phyloP scores from a whole-genome alignment of 2,329 filamentous ascomycete genomes.

The Cladophialophora carrionii region DNA sequence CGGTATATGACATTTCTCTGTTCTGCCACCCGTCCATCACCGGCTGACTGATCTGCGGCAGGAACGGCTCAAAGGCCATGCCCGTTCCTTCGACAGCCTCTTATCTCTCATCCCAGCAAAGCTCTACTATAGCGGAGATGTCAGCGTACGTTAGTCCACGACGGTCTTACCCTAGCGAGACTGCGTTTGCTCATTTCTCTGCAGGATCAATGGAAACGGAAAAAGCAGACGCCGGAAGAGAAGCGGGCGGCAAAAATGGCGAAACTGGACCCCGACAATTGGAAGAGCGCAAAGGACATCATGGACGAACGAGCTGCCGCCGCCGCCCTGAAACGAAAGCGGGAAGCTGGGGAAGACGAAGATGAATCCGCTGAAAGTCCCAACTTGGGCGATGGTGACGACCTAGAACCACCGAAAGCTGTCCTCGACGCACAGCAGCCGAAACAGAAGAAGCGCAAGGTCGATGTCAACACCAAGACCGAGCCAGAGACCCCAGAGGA shows the following conservation, averaged over 20 bases:
- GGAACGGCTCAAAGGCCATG: slow-evolving; percentile 56
- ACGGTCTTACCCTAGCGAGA: not conserved
- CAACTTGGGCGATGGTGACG: not conserved
- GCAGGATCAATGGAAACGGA: slow-evolving; percentile 92
- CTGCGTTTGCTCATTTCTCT: not conserved
- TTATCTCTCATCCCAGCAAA: slow-evolving; percentile 87
- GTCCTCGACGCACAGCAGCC: slow-evolving; percentile 21
- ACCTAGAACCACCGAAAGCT: slow-evolving; percentile 25
- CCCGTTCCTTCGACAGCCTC: slow-evolving; percentile 82
- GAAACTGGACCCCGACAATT: slow-evolving; percentile 88
- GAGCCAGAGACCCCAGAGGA: slow-evolving; percentile 40
- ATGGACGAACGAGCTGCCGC: slow-evolving; percentile 78
- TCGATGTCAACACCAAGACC: slow-evolving; percentile 36
- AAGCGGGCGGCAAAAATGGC: slow-evolving; percentile 79
- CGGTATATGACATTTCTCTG: slow-evolving; percentile 25
- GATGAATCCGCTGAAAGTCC: slow-evolving; percentile 45
- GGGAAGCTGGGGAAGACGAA: slow-evolving; percentile 63
- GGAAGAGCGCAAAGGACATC: slow-evolving; percentile 89
- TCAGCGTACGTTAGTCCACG: slow-evolving; percentile 65
- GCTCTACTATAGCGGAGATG: slow-evolving; percentile 86
- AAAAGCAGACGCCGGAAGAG: slow-evolving; percentile 93
- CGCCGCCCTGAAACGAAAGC: slow-evolving; percentile 76
- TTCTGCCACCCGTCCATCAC: not conserved
- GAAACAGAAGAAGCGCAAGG: slow-evolving; percentile 35
- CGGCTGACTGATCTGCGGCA: slow-evolving; percentile 40